These are phyloP conservation scores for Cardamine occulta DNA, from an alignment of 345 rosid species.

Conservation along the genomic window DNA sequence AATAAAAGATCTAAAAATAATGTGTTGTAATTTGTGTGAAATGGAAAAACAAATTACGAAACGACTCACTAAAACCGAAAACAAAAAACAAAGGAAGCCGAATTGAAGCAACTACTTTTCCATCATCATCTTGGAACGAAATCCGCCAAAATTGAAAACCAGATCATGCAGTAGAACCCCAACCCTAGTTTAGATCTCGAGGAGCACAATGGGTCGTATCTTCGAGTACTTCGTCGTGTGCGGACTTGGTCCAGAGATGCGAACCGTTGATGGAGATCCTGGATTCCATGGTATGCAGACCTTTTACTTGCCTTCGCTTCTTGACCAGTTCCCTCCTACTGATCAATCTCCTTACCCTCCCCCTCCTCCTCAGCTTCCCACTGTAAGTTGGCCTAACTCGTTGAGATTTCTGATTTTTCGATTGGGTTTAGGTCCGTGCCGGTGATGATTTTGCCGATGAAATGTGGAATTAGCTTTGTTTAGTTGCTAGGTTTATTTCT, in stretches of 20 bases:
- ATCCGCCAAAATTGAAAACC: constrained; percentile 11
- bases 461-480: constrained; percentile 13
- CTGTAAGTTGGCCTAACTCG: constrained; percentile 48
- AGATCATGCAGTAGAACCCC: constrained; percentile 31
- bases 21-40: not conserved
- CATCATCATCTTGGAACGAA: not conserved
- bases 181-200: constrained; percentile 38
- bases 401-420: not conserved
- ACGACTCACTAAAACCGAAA: not conserved
- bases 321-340: constrained; percentile 85
- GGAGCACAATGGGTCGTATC: constrained; percentile 60
- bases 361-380: constrained; percentile 97
- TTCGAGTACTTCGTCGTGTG: constrained; percentile 97
- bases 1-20: not conserved
- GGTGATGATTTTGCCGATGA: constrained; percentile 9
- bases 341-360: constrained; percentile 73
- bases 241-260: constrained; percentile 93
- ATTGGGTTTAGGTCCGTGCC: constrained; percentile 10
- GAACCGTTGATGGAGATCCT: constrained; percentile 79
- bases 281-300: constrained; percentile 75
- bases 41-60: constrained; percentile 27
- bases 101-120: constrained; percentile 32
- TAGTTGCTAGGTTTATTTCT: constrained; percentile 12
- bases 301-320: constrained; percentile 71
- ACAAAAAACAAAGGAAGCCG: not conserved